Conservation (phyloP, 2,329 filamentous ascomycete species). For the Ophiocordyceps sinensis region DNA sequence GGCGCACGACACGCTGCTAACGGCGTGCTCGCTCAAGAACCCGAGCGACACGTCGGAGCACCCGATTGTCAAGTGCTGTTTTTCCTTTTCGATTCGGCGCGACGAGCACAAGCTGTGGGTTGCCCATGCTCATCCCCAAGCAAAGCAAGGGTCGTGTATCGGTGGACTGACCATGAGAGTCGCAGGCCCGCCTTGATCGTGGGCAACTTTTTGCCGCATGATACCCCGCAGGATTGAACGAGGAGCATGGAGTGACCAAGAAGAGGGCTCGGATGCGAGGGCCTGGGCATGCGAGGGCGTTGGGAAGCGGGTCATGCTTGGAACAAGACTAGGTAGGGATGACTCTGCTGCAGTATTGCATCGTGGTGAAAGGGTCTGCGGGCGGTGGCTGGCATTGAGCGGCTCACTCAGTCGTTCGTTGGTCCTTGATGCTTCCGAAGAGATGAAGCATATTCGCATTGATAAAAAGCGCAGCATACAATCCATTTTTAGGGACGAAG, state of each 20-base stretch:
- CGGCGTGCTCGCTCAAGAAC: constrained; percentile 80
- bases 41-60: constrained; percentile 55
- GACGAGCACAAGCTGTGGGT: constrained; percentile 93
- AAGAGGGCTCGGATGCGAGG: too few relatives aligned
- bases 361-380: too few relatives aligned
- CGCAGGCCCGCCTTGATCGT: constrained; percentile 81
- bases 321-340: too few relatives aligned
- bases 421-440: not conserved
- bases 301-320: too few relatives aligned
- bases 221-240: constrained; percentile 27
- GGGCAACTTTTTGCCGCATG: constrained; percentile 88
- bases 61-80: constrained; percentile 78
- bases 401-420: not conserved
- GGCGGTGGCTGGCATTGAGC: not conserved
- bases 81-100: constrained; percentile 90
- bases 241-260: not conserved
- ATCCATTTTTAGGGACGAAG: too few relatives aligned
- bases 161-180: not conserved
- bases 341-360: too few relatives aligned
- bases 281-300: too few relatives aligned
- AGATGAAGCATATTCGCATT: not conserved
- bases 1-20: constrained; percentile 86
- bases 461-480: too few relatives aligned
- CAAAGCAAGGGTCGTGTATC: not conserved
- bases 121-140: not conserved